Evolutionary conservation across 1,139 yeast species (phyloP), one percentile per base, ranked within the genome.

Genomic region (Spencermartinsiella ligniputridi): DNA sequence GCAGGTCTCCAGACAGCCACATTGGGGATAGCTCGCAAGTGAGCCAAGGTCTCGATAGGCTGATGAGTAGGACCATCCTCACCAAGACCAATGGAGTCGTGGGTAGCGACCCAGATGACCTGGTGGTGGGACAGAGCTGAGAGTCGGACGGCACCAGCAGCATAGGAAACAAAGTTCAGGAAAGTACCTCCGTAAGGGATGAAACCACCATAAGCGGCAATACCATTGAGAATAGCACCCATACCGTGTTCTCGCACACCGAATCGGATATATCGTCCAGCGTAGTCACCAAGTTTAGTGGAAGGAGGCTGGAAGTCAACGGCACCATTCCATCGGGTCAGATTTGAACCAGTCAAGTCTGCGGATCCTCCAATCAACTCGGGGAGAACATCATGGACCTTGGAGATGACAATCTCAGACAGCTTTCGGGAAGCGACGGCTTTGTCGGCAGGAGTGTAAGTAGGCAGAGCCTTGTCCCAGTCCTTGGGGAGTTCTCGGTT

Each of bases 1-100:
- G 98, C 98, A 60, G 98, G 98, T 80, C 99, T 88, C 97, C 97
- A 92, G 52, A 92, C 97, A 68, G 83, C 79, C 61, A 81, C 64
- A 78, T 94, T 94, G 74, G 99, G 99, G 62, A 79, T 68, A 57
- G 98, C 96, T 79, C 99, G 88, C 73, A 94, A 81, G 72, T 92
- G 98, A 52, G 97, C 96, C 68, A 92, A 75, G 52, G 98, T 92
- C 79, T 92, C 99, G 62, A 92, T 88, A 71, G 99, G 99, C 78
- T 92, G 98, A 74, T 92, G 98, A 67, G 98, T 92, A 70, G 98
- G 98, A 67, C 98, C 98, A 68, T 92, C 98, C 78, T 92, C 98
- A 75, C 98, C 98, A 60, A 92, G 79, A 74, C 98, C 98, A 65
- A 92, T 92, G 46, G 98, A 92, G 73, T 92, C 98, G 73, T 92